Evolutionary conservation across 2,329 filamentous ascomycete species (phyloP), one percentile per base, ranked within the genome.

Genomic region (Clonostachys rosea): DNA sequence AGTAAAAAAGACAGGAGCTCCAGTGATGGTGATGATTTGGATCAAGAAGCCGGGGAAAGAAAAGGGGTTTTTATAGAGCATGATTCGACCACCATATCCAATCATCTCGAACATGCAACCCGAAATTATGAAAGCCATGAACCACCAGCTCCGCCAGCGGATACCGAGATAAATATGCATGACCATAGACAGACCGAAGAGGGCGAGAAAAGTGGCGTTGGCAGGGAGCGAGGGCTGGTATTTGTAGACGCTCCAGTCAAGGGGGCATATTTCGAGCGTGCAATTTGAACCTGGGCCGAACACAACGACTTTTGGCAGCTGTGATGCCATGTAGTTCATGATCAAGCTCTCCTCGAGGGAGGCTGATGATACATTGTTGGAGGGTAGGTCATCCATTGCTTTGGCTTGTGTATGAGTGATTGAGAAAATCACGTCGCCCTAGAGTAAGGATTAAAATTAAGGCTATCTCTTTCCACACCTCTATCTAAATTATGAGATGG

Each of bases 81-180:
- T 59, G 18, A 86, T 66, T 6, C 83, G 72, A 1, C 80, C 83
- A 1, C 67, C 64, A 49, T 87, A 87, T 7, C 84, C 84, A 13
- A 84, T 57, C n/a, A 84, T 74, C 57, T 84, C 82, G 43, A 73
- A 65, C 1, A 75, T 41, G 51, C 75, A 80, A 5, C 83, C 83
- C 2, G 70, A 54, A 1, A 78, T 59, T 70, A 86, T 78, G 47
- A 66, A 70, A 10, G 54, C 51, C 61, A 68, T 69, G 50, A 71
- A 77, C 44, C 64, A 68, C 65, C 68, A 73, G 6, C 62, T 64
- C 42, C 58, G 64, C 65, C 66, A 73, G 12, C 63, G 56, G 6
- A 73, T 42, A 7, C 75, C 75, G 4, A 73, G 60, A 11, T 54
- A 52, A 6, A 63, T 45, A 47, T 78, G 75, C 4, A 67, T 30